Conservation (phyloP, 2,329 filamentous ascomycete genomes). For the Phialophora chinensis region DNA sequence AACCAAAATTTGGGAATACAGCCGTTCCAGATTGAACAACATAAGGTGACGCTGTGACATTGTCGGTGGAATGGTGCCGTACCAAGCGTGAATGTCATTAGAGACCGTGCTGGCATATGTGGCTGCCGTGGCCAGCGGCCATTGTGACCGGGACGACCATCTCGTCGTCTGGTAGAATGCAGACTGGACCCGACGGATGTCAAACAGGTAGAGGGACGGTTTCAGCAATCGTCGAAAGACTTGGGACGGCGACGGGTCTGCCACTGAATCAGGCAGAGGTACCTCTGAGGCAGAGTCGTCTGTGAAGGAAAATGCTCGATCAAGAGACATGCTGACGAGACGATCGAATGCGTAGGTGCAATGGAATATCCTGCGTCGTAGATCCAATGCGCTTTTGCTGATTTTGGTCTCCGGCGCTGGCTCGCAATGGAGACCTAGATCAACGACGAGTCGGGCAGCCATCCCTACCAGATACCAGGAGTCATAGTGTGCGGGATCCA, state of each 20-base stretch:
- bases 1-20: constrained; percentile 91
- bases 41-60: constrained; percentile 70
- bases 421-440: constrained; percentile 92
- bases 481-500: constrained; percentile 90
- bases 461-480: constrained; percentile 94
- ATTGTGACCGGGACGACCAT: constrained; percentile 59
- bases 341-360: constrained; percentile 89
- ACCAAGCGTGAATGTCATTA: constrained; percentile 75
- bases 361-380: constrained; percentile 84
- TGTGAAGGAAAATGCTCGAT: constrained; percentile 88
- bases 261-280: constrained; percentile 65
- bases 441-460: constrained; percentile 83
- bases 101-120: constrained; percentile 49
- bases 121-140: constrained; percentile 73
- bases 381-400: constrained; percentile 73
- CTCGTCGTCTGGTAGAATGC: constrained; percentile 89
- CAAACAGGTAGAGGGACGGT: constrained; percentile 77
- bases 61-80: constrained; percentile 71
- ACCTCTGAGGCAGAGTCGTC: constrained; percentile 81
- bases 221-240: constrained; percentile 65
- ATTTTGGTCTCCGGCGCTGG: constrained; percentile 72
- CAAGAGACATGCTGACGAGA: constrained; percentile 85
- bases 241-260: constrained; percentile 38
- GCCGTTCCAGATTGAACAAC: constrained; percentile 83
- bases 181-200: constrained; percentile 83